Base-by-base conservation (phyloP, 2,329 filamentous ascomycete species). In the Aspergillus tamarii region DNA sequence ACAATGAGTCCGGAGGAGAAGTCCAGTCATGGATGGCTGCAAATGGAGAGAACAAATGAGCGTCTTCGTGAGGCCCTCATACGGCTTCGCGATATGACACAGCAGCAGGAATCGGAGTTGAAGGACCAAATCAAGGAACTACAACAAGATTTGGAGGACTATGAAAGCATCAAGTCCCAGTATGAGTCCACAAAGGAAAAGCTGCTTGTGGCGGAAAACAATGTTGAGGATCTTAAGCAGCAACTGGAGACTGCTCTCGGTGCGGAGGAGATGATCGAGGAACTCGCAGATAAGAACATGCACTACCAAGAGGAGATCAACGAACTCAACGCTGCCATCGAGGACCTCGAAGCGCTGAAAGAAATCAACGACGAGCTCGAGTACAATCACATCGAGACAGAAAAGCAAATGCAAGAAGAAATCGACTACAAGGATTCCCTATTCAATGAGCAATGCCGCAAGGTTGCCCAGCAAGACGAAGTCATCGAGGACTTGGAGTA, bases 281-380 rank as follows among this genome's bases (percentile, higher is more conserved):
- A 96, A 67, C 85, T 99, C 45, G 93, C 91, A 0, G 92, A 95
- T 66, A 90, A 93, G 72, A 97, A 96, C 73, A 89, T 95, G 82
- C 86, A 85, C 67, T 89, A 96, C 74, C 88, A 89, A 41, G 92
- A 96, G 76, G 87, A 93, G 74, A 89, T 97, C 50, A 90, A 93
- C 66, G 90, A 97, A 74, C 85, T 97, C 58, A 90, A 90, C 72
- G 88, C 88, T 21, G 88, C 90, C 9, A 91, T 98, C 65, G 90
- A 94, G 66, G 94, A 98, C 68, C 85, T 98, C 12, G 93, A 97
- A 76, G 92, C 87, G 64, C 81, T 98, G 59, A 94, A 93, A 75
- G 94, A 99, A 74, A 88, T 98, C 70, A 96, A 93, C 70, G 94
- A 98, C 72, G 95, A 99, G 78, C 87, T 99, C 4, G 94, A 97